Evolutionary conservation across 805 yeast genomes (phyloP).

Genomic region (Komagataella pastoris): DNA sequence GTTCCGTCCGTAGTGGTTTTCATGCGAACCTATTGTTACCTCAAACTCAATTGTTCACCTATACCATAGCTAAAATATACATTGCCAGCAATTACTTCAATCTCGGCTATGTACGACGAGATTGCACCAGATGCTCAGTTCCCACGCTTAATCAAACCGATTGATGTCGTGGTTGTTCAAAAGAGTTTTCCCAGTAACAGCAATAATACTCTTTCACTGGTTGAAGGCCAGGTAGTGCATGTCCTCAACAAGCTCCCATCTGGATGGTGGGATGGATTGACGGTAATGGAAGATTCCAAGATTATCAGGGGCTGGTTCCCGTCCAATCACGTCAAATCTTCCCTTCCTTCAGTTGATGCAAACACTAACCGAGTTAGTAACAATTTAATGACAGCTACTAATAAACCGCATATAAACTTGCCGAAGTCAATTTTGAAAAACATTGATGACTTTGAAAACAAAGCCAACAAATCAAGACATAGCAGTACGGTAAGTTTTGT

Average conservation of each 20-base stretch:
- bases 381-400: not conserved
- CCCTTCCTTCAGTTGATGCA: conserved; percentile 13
- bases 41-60: not conserved
- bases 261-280: conserved; percentile 87
- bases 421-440: conserved; percentile 4
- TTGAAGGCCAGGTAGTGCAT: conserved; percentile 56
- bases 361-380: conserved; percentile 10
- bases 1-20: not conserved
- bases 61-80: not conserved
- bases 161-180: conserved; percentile 47
- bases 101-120: not conserved
- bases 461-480: conserved; percentile 24
- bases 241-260: conserved; percentile 50
- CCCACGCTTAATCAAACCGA: conserved; percentile 14
- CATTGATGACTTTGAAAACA: conserved; percentile 3
- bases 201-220: conserved; percentile 36
- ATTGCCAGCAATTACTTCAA: not conserved
- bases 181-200: conserved; percentile 42
- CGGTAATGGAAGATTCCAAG: conserved; percentile 23
- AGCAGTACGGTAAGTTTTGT: conserved; percentile 38
- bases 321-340: conserved; percentile 36
- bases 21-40: not conserved
- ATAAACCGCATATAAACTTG: conserved; percentile 5
- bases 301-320: conserved; percentile 80
- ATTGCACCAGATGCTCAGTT: not conserved